Evolutionary conservation across 2,329 filamentous ascomycete species (phyloP), one percentile per base, ranked within the genome.

Genomic region (Fusarium udum): DNA sequence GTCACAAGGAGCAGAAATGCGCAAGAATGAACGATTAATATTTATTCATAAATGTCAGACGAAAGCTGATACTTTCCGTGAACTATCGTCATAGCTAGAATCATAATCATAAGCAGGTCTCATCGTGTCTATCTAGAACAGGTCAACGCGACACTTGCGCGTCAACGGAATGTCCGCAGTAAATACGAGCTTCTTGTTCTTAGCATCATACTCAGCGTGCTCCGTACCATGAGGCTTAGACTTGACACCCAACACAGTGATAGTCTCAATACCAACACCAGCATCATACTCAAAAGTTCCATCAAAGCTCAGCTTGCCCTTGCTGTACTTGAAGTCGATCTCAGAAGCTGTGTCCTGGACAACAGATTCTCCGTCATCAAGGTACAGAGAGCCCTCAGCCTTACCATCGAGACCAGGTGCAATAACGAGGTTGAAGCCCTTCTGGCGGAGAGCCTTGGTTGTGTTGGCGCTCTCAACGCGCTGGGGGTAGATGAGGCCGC

Each of bases 331-430:
- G 76, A 95, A 93, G n/a, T 84, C 80, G 53, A 94, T 85, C 61
- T 88, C 82, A 2, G 87, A 89, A 7, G 85, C 88, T 2, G 77
- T 79, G 6, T 83, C 75, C 80, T 92, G 92, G 61, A 87, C 83
- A 43, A 94, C 76, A 28, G 87, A 90, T 68, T 90, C 88, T 18
- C 93, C 93, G 67, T 95, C 93, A 72, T 95, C 93, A 6, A 95
- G 84, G 77, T 95, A 95, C 66, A 95, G 82, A 26, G 84, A 84
- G 0, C 93, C 93, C 1, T 78, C 80, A 0, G 93, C 93, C 13
- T 83, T 88, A 3, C 92, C 92, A 60, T 92, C 85, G 0, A 80
- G 77, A 3, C 86, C 89, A 0, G 92, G 87, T 0, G 92, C 91
- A 37, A 95, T 86, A 32, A 95, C 78, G 57, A 95, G 83, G 75